Conservation (phyloP, 148 eudicot species). For the Fagopyrum tataricum region DNA sequence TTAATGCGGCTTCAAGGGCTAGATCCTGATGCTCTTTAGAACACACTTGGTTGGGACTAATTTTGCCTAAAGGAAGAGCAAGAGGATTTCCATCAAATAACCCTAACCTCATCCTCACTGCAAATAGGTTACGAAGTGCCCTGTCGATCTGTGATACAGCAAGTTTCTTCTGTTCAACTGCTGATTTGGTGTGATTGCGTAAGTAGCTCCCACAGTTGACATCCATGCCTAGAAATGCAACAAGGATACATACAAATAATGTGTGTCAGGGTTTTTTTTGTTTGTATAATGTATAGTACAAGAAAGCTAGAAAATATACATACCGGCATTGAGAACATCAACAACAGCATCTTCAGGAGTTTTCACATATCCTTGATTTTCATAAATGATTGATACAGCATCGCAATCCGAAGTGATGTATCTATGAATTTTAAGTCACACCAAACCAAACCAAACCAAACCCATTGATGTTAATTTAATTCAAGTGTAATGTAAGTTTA, state of each 20-base stretch:
- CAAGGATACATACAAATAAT: neutral
- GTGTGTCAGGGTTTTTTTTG: neutral
- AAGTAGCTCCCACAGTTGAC: constrained; percentile 71
- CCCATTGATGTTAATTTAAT: no score
- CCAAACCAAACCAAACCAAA: no score
- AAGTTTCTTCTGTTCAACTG: constrained; percentile 42
- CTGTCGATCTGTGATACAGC: constrained; percentile 52
- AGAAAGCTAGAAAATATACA: neutral
- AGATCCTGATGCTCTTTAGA: constrained; percentile 37
- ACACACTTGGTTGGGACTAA: constrained; percentile 51
- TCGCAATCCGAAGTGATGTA: constrained; percentile 91
- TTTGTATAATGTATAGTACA: no score
- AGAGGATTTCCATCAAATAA: constrained; percentile 62
- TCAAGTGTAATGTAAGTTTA: neutral
- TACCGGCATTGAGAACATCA: constrained; percentile 88
- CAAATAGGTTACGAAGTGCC: constrained; percentile 72
- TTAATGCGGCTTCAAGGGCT: constrained; percentile 72
- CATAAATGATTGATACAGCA: constrained; percentile 66
- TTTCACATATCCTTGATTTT: constrained; percentile 57
- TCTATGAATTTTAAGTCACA: constrained; percentile 21
- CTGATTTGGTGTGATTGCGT: constrained; percentile 66
- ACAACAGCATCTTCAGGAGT: constrained; percentile 82
- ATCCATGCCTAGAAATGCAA: constrained; percentile 59
- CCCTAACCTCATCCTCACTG: constrained; percentile 70
- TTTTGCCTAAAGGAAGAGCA: constrained; percentile 34